Conservation (phyloP, 1,284 basidiomycete genomes). For the Clitocybe nebularis region DNA sequence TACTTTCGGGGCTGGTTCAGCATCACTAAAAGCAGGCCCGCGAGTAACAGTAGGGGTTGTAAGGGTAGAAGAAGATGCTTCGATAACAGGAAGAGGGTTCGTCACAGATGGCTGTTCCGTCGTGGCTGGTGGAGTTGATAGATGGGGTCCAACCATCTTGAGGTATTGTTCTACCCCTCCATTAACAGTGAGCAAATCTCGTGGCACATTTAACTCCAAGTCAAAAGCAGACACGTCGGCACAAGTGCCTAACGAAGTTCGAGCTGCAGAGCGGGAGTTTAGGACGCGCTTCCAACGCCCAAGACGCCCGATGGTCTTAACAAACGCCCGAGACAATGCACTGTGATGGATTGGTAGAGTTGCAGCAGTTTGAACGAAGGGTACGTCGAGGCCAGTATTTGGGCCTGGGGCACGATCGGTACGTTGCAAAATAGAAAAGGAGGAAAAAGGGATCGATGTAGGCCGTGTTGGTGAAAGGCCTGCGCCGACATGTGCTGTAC, state of each 20-base stretch:
- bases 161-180: slow-evolving; percentile 66
- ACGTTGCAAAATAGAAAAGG: slow-evolving; percentile 39
- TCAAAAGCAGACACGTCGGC: slow-evolving; percentile 66
- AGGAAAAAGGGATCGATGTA: slow-evolving; percentile 43
- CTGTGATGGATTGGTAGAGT: slow-evolving; percentile 56
- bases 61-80: no score
- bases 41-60: no score
- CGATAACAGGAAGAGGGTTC: no score
- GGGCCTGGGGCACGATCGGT: slow-evolving; percentile 36
- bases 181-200: slow-evolving; percentile 55
- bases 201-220: slow-evolving; percentile 53
- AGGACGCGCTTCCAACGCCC: slow-evolving; percentile 80
- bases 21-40: no score
- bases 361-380: slow-evolving; percentile 36
- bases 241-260: slow-evolving; percentile 39
- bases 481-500: slow-evolving; percentile 32
- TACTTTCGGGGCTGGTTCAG: no score
- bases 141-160: slow-evolving; percentile 46
- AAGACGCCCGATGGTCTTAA: slow-evolving; percentile 76
- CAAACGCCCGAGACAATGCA: slow-evolving; percentile 70
- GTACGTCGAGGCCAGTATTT: slow-evolving; percentile 24
- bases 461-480: slow-evolving; percentile 35
- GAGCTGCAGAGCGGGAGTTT: slow-evolving; percentile 43
- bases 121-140: neutral
- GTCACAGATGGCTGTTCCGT: neutral